Percentiles rank a stretch among this genome's conserved stretches.
These are phyloP conservation scores for Salix udensis DNA, from an alignment of 345 rosid species.

Conservation along the genomic window DNA sequence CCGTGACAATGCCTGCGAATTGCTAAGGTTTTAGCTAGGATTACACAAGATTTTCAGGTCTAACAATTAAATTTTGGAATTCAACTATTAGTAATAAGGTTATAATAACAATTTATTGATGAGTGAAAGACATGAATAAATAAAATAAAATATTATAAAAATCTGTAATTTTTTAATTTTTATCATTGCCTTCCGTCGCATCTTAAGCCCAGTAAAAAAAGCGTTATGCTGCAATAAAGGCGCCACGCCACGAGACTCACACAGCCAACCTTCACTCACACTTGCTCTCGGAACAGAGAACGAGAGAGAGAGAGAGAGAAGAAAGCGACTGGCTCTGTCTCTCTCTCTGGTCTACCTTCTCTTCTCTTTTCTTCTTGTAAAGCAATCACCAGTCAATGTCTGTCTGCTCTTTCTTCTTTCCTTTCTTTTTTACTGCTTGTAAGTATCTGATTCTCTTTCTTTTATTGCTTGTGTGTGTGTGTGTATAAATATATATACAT, in stretches of 20 bases:
- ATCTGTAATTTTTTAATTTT: no score
- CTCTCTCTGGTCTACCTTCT: slow-evolving; percentile 14
- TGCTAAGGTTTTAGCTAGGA: neutral
- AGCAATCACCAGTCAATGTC: neutral
- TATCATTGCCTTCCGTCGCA: no score
- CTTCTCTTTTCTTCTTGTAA: slow-evolving; percentile 1
- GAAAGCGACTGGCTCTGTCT: neutral
- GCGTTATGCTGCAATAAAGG: neutral
- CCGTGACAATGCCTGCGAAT: neutral
- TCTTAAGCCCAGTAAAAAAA: no score
- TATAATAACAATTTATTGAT: no score
- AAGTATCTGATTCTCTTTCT: slow-evolving; percentile 3
- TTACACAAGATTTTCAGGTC: no score
- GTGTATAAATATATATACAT: neutral
- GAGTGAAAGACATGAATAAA: no score
- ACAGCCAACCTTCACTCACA: neutral
- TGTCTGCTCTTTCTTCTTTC: neutral
- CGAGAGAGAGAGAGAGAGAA: neutral
- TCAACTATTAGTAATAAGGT: no score
- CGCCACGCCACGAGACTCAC: neutral
- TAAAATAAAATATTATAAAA: no score
- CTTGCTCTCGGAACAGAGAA: neutral
- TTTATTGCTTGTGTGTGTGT: neutral
- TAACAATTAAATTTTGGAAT: no score
- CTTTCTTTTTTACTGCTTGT: neutral